Conservation (phyloP, 2,329 filamentous ascomycete genomes). For the Knoxdaviesia capensis region DNA sequence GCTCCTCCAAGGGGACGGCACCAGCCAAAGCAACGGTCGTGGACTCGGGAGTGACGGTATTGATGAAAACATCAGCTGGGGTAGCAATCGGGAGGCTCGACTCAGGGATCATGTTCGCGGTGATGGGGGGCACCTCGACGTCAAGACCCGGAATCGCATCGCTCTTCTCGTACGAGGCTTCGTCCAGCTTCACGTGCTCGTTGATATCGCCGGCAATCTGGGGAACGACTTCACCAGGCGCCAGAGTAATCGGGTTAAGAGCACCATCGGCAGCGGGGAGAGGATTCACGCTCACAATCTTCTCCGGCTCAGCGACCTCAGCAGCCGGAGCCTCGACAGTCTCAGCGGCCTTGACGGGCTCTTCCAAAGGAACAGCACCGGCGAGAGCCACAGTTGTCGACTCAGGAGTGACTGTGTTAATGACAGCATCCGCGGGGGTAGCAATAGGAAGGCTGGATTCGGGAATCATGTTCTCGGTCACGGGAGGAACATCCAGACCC, state of each 20-base stretch:
- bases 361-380: slow-evolving; percentile 2
- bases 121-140: slow-evolving; percentile 32
- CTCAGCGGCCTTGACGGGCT: slow-evolving; percentile 1
- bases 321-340: slow-evolving; percentile 1
- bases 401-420: background rate
- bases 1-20: background rate
- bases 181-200: slow-evolving; percentile 53
- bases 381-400: slow-evolving; percentile 1
- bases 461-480: slow-evolving; percentile 41
- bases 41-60: slow-evolving; percentile 29
- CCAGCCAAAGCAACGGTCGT: slow-evolving; percentile 35
- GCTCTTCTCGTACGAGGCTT: slow-evolving; percentile 69
- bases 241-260: slow-evolving; percentile 65
- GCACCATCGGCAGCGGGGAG: slow-evolving; percentile 39
- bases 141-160: slow-evolving; percentile 33
- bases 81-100: slow-evolving; percentile 51
- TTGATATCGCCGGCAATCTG: slow-evolving; percentile 45
- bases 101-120: slow-evolving; percentile 55
- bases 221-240: slow-evolving; percentile 66
- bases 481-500: slow-evolving; percentile 10
- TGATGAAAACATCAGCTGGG: slow-evolving; percentile 22
- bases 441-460: slow-evolving; percentile 28
- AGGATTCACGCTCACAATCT: slow-evolving; percentile 37
- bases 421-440: slow-evolving; percentile 1
- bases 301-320: slow-evolving; percentile 5